A percentile compares a stretch with the other conserved stretches of the same genome.
Conservation (phyloP, 2,329 filamentous ascomycete species). For the Fusarium drepaniforme region DNA sequence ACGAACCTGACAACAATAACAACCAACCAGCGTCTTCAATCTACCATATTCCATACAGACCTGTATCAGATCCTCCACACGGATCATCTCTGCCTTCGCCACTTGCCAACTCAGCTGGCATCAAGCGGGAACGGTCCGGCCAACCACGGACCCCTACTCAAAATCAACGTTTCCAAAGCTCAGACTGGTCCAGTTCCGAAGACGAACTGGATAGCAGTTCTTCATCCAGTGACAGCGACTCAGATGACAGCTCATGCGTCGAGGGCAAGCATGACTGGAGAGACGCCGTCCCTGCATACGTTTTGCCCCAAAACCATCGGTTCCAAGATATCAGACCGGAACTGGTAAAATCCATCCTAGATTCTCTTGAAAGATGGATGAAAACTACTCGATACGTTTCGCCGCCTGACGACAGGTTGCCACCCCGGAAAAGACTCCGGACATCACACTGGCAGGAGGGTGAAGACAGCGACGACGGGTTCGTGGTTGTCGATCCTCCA, state of each 20-base stretch:
- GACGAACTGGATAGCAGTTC: neutral
- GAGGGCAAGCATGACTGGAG: neutral
- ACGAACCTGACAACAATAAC: neutral
- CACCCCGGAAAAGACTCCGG: conserved; percentile 1
- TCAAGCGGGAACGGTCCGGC: neutral
- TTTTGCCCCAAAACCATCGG: neutral
- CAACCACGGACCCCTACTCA: neutral
- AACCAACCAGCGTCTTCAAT: neutral
- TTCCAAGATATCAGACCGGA: neutral
- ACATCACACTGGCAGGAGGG: neutral
- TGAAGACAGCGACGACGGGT: neutral
- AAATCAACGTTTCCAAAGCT: neutral
- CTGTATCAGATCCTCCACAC: neutral
- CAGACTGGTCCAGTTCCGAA: neutral
- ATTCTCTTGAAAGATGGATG: neutral
- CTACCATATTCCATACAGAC: neutral
- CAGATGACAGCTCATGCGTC: neutral
- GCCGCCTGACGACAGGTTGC: conserved; percentile 6
- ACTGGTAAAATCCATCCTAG: neutral
- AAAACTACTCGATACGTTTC: neutral
- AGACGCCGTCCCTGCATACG: neutral
- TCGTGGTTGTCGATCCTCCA: neutral
- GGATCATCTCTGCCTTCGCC: neutral
- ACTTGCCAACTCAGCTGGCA: neutral
- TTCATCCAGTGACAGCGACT: neutral